A percentile compares a stretch with the other conserved stretches of the same genome.
phyloP scores from a whole-genome alignment of 495 filamentous ascomycete genomes.

The Xylaria acuta region DNA sequence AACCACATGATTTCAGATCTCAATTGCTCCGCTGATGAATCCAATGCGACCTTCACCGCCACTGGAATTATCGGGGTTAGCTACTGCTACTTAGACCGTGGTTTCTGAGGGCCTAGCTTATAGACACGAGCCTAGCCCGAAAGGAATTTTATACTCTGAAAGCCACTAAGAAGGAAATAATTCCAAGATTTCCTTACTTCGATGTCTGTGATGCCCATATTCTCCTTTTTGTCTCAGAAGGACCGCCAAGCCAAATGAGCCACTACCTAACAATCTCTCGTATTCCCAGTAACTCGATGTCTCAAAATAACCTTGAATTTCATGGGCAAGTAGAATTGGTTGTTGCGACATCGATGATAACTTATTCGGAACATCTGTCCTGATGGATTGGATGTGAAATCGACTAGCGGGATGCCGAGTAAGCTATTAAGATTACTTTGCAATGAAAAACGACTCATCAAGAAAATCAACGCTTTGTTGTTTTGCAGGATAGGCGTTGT shows the following conservation, averaged over 20 bases:
- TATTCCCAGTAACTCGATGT: slow-evolving; percentile 3
- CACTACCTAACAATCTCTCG: slow-evolving; percentile 11
- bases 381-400: background rate
- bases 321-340: background rate
- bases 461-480: background rate
- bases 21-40: background rate
- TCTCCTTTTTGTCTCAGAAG: slow-evolving; percentile 2
- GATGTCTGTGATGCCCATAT: background rate
- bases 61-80: background rate
- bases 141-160: background rate
- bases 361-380: background rate
- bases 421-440: background rate
- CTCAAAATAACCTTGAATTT: background rate
- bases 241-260: slow-evolving; percentile 6
- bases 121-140: background rate
- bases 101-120: background rate
- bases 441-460: background rate
- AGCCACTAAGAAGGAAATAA: background rate
- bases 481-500: background rate
- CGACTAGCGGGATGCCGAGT: background rate
- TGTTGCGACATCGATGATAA: background rate
- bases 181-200: slow-evolving; percentile 4
- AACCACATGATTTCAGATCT: slow-evolving; percentile 4
- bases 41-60: slow-evolving; percentile 11
- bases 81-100: background rate